These are phyloP conservation scores for Hymenoscyphus salicellus DNA, from an alignment of 2,329 filamentous ascomycete genomes.

Conservation along the genomic window DNA sequence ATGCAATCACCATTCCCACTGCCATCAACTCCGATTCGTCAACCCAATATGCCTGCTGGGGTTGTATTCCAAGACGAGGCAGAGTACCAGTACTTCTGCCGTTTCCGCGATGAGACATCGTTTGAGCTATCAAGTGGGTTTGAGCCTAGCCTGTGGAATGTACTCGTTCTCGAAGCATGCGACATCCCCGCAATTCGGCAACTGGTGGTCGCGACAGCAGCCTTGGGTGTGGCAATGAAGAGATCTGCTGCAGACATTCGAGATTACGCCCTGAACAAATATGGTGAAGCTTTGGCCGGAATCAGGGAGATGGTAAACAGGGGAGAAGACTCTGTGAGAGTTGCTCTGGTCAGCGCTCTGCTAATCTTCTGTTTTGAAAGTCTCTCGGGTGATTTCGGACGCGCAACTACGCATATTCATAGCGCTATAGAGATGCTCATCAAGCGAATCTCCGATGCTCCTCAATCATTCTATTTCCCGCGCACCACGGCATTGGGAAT, in stretches of 20 bases:
- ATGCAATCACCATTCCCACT: slow-evolving; percentile 8
- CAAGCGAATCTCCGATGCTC: slow-evolving; percentile 11
- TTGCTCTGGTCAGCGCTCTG: slow-evolving; percentile 25
- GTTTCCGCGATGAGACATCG: slow-evolving; percentile 25
- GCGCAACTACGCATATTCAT: slow-evolving; percentile 22
- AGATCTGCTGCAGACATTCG: slow-evolving; percentile 16
- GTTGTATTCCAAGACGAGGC: slow-evolving; percentile 20
- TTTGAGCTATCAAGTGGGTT: slow-evolving; percentile 20
- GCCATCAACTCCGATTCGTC: background rate
- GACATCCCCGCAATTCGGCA: slow-evolving; percentile 23
- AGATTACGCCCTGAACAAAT: slow-evolving; percentile 24
- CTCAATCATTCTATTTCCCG: slow-evolving; percentile 14
- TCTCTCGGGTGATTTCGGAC: slow-evolving; percentile 22
- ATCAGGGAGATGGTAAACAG: slow-evolving; percentile 18
- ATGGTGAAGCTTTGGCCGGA: slow-evolving; percentile 23
- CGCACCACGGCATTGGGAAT: slow-evolving; percentile 12
- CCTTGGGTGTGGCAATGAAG: slow-evolving; percentile 17
- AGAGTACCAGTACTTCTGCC: slow-evolving; percentile 25
- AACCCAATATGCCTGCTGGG: slow-evolving; percentile 8
- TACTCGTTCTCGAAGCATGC: slow-evolving; percentile 23
- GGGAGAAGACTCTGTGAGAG: slow-evolving; percentile 21
- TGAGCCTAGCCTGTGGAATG: slow-evolving; percentile 22
- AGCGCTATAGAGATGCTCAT: slow-evolving; percentile 23
- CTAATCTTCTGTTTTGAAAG: slow-evolving; percentile 31
- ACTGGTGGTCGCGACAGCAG: slow-evolving; percentile 20